phyloP scores from a whole-genome alignment of 768 basidiomycete genomes.

The Mycena capillaripes region DNA sequence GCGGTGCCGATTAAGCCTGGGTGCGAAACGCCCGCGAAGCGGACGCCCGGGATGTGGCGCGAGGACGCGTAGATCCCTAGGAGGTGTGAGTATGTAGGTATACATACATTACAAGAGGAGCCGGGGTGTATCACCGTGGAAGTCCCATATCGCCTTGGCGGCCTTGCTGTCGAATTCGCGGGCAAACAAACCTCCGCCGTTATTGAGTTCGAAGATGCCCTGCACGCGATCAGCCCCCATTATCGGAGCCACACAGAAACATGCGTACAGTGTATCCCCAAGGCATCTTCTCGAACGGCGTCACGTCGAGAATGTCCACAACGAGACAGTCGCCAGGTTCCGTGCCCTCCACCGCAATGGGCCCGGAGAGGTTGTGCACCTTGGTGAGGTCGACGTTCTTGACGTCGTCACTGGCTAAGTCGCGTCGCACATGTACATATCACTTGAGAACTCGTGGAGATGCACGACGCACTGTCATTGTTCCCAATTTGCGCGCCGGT shows the following conservation, averaged over 20 bases:
- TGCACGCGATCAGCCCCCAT: conserved; percentile 38
- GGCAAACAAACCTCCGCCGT: conserved; percentile 81
- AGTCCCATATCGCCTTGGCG: conserved; percentile 87
- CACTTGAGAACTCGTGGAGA: too few species aligned
- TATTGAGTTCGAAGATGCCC: conserved; percentile 82
- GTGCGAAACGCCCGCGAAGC: conserved; percentile 84
- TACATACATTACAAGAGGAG: not conserved
- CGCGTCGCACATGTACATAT: not conserved
- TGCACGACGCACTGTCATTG: conserved; percentile 68
- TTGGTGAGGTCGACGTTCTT: conserved; percentile 73
- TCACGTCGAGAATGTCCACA: conserved; percentile 84
- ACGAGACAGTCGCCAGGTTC: conserved; percentile 86
- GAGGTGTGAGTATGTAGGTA: not conserved
- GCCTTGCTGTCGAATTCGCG: conserved; percentile 79
- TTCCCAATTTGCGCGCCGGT: conserved; percentile 86
- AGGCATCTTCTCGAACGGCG: conserved; percentile 80
- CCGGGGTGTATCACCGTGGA: conserved; percentile 60
- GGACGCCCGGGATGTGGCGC: conserved; percentile 83
- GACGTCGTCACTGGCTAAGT: conserved; percentile 77
- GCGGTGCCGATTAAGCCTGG: conserved; percentile 85
- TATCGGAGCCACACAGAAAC: not conserved
- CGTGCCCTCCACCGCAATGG: conserved; percentile 80
- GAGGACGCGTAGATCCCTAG: conserved; percentile 79
- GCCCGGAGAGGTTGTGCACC: conserved; percentile 84
- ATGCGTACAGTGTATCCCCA: conserved; percentile 81